Evolutionary conservation across 352 stramenopile genomes (phyloP).

Genomic region (Thalassiosira livingstoniorum): DNA sequence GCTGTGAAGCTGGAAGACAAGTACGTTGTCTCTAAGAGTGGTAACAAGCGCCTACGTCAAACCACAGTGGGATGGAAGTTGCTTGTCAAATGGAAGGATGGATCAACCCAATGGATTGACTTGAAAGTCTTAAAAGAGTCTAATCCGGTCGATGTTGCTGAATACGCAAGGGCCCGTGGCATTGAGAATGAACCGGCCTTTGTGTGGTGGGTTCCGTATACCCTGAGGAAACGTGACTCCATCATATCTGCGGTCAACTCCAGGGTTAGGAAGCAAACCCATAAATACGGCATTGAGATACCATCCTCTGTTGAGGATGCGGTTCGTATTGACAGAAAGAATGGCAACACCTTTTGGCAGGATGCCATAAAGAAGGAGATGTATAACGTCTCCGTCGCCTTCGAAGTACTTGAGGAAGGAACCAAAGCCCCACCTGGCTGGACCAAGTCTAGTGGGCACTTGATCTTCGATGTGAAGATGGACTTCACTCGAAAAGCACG

Average conservation of each 20-base stretch:
- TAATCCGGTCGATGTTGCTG: neutral
- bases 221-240: constrained; percentile 34
- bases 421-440: constrained; percentile 2
- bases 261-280: constrained; percentile 1
- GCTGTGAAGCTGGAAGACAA: neutral
- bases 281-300: constrained; percentile 73
- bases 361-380: constrained; percentile 70
- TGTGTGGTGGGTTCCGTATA: constrained; percentile 63
- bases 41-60: neutral
- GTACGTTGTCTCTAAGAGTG: neutral
- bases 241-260: constrained; percentile 58
- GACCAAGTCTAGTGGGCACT: constrained; percentile 16
- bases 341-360: constrained; percentile 59
- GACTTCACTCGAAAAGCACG: constrained; percentile 24
- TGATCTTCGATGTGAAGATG: constrained; percentile 50
- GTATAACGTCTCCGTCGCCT: constrained; percentile 55
- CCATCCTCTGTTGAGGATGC: constrained; percentile 55
- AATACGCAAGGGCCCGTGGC: constrained; percentile 39
- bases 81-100: neutral
- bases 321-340: constrained; percentile 49
- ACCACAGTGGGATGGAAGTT: constrained; percentile 1
- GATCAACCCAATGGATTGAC: neutral
- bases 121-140: constrained; percentile 43
- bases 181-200: constrained; percentile 62
- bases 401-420: constrained; percentile 59